Conservation (phyloP, 2,329 filamentous ascomycete genomes). For the Colletotrichum lupini region DNA sequence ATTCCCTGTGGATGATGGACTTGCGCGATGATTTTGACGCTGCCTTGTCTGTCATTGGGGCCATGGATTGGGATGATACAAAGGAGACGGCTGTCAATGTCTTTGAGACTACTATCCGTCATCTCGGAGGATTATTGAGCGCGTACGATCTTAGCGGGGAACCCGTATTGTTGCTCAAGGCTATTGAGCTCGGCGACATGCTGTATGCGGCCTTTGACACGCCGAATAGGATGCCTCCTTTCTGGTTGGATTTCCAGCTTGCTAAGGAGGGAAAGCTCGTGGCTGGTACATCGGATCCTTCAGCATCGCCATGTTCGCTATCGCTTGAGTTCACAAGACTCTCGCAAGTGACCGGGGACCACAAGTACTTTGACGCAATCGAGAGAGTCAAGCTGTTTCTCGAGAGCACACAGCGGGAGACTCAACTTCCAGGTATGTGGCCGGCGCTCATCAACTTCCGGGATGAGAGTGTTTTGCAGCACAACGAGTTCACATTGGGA, state of each 20-base stretch:
- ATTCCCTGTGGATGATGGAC: constrained; percentile 67
- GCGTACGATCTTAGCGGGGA: constrained; percentile 74
- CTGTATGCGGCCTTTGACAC: constrained; percentile 76
- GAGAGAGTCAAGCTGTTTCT: constrained; percentile 76
- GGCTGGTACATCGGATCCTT: constrained; percentile 47
- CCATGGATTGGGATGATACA: constrained; percentile 65
- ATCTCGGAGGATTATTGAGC: constrained; percentile 74
- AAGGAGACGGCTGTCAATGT: constrained; percentile 59
- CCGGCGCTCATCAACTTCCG: constrained; percentile 72
- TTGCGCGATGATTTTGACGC: constrained; percentile 61
- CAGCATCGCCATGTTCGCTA: constrained; percentile 69
- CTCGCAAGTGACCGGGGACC: constrained; percentile 77
- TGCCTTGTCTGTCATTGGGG: constrained; percentile 49
- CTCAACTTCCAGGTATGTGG: constrained; percentile 79
- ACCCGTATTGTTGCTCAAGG: constrained; percentile 67
- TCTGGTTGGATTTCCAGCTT: constrained; percentile 32
- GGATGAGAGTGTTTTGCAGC: constrained; percentile 53
- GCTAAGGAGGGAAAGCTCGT: constrained; percentile 21
- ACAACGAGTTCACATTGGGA: constrained; percentile 49
- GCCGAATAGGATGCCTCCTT: constrained; percentile 70
- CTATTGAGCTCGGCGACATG: constrained; percentile 71
- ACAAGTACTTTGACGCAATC: constrained; percentile 80
- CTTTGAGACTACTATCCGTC: constrained; percentile 79
- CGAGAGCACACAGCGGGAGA: constrained; percentile 73
- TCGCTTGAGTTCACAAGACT: constrained; percentile 79